Base-by-base conservation (phyloP, 106 monocot genomes). In the Allium fistulosum region DNA sequence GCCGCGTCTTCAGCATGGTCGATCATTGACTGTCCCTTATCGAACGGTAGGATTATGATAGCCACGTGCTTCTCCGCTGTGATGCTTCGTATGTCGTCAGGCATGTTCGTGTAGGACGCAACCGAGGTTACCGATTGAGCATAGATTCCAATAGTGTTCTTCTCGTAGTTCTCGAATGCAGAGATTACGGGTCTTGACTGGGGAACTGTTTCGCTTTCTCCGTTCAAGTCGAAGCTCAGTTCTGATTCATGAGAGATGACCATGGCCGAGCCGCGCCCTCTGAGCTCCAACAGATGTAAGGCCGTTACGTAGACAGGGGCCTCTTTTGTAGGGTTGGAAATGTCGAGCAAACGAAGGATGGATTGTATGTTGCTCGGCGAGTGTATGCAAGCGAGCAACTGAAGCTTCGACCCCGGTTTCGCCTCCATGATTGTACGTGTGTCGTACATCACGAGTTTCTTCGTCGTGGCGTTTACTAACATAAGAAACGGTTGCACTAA, bases 241-340 rank as follows among this genome's bases (percentile, higher is more conserved):
- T 75, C 64, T 9, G 83, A 74, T n/a, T 76, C 72, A 52, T 87
- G 83, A 26, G 72, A 48, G 62, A 87, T 76, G 64, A 84, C 62
- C 81, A 88, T 74, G 66, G 79, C 76, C 48, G 88, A 70, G 47
- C 72, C 66, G 7, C 81, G 76, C 46, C 84, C 78, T 2, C 69
- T 73, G 75, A 88, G 88, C 75, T 88, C 84, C 26, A 84, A 58
- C 48, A 88, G 88, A 67, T 84, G 88, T 62, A 88, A 65, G 45
- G 81, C 81, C 28, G 62, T 84, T 17, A 84, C 63, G 18, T 78
- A 84, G 69, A 88, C 68, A 9, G 84, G 84, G 51, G 88, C 69
- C 15, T 70, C 53, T 64, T 84, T 67, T 58, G 84, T 88, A 7
- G 88, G 88, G 72, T 84, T 78, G 51, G 76, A 63, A 17, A 81